Conservation (phyloP, 2,329 filamentous ascomycete species). For the Alternaria solani region DNA sequence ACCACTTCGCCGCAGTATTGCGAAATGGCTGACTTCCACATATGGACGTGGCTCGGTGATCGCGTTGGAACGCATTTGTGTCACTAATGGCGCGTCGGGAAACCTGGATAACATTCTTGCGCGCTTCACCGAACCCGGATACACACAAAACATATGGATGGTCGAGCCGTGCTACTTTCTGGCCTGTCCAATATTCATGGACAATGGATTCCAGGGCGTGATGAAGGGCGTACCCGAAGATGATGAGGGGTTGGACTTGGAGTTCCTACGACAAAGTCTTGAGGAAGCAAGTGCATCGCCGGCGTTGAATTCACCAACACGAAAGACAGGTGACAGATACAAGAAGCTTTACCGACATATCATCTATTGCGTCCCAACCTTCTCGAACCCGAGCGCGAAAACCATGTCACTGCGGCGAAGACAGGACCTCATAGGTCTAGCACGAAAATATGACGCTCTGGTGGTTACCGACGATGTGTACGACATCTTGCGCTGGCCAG, state of each 20-base stretch:
- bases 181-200: constrained; percentile 78
- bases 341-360: constrained; percentile 82
- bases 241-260: constrained; percentile 74
- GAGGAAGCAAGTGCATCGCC: constrained; percentile 53
- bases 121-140: neutral
- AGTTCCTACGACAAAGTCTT: constrained; percentile 60
- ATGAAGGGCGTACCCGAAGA: constrained; percentile 77
- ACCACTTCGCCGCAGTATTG: constrained; percentile 72
- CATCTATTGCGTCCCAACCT: constrained; percentile 85
- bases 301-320: constrained; percentile 45
- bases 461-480: constrained; percentile 66
- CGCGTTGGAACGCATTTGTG: constrained; percentile 68
- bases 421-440: constrained; percentile 71
- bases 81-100: constrained; percentile 77
- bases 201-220: constrained; percentile 73
- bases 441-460: constrained; percentile 76
- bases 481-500: constrained; percentile 78
- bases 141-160: constrained; percentile 77
- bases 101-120: neutral
- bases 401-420: constrained; percentile 76
- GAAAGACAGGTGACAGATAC: constrained; percentile 64
- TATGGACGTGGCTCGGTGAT: constrained; percentile 59
- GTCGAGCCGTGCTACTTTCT: constrained; percentile 81
- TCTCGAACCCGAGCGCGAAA: constrained; percentile 82
- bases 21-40: constrained; percentile 70